phyloP scores from a whole-genome alignment of 805 yeast genomes.

The Ogataea ganodermae region DNA sequence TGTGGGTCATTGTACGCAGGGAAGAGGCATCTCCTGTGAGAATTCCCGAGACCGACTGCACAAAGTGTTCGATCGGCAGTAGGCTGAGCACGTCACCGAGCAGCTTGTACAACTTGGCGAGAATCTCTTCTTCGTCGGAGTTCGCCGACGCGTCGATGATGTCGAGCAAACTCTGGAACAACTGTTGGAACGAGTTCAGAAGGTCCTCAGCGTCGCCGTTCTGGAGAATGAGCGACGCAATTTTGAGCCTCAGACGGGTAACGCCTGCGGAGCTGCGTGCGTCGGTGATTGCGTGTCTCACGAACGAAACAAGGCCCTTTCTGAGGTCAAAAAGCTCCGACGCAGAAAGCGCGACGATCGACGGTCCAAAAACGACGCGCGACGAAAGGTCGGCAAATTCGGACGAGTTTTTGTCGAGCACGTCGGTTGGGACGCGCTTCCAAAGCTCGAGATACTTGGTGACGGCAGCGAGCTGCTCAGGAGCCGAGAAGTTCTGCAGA shows the following conservation, averaged over 20 bases:
- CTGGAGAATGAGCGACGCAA: slow-evolving; percentile 38
- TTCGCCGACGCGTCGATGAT: slow-evolving; percentile 39
- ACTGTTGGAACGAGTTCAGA: slow-evolving; percentile 29
- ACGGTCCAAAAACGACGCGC: slow-evolving; percentile 65
- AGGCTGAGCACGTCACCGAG: slow-evolving; percentile 65
- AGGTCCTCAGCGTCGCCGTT: slow-evolving; percentile 25
- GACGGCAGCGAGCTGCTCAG: slow-evolving; percentile 64
- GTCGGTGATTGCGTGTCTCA: slow-evolving; percentile 52
- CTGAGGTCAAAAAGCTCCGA: slow-evolving; percentile 52
- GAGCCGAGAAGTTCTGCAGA: slow-evolving; percentile 64
- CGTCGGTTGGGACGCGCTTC: slow-evolving; percentile 46
- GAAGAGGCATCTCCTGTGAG: slow-evolving; percentile 39
- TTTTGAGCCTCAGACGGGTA: slow-evolving; percentile 44
- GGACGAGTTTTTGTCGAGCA: slow-evolving; percentile 40
- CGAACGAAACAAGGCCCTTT: slow-evolving; percentile 54
- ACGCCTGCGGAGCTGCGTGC: slow-evolving; percentile 41
- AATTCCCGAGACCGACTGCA: slow-evolving; percentile 55
- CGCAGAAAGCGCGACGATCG: slow-evolving; percentile 51
- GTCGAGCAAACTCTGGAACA: slow-evolving; percentile 38
- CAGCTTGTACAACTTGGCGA: slow-evolving; percentile 50
- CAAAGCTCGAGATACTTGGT: slow-evolving; percentile 52
- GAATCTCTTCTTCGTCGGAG: slow-evolving; percentile 37
- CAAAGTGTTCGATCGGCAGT: slow-evolving; percentile 75
- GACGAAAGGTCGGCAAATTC: slow-evolving; percentile 43
- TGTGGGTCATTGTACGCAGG: slow-evolving; percentile 56